phyloP scores from a whole-genome alignment of 768 basidiomycete genomes.

The Pleurotus citrinopileatus region DNA sequence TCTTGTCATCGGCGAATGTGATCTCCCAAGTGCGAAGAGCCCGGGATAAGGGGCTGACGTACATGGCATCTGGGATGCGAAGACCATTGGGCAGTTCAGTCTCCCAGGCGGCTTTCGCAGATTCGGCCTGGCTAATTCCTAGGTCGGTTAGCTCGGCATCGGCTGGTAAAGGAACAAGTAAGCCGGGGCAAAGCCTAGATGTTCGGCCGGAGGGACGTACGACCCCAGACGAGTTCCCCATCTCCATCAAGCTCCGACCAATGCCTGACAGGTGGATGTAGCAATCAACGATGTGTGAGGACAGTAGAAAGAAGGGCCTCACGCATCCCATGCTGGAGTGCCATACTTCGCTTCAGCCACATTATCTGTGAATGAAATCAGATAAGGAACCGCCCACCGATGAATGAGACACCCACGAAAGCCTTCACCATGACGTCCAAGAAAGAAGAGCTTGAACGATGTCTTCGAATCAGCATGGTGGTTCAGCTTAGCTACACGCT shows the following conservation, averaged over 20 bases:
- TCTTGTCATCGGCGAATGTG: constrained; percentile 42
- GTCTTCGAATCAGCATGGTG: constrained; percentile 29
- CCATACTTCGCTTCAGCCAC: constrained; percentile 60
- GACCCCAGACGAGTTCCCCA: constrained; percentile 69
- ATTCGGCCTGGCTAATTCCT: constrained; percentile 55
- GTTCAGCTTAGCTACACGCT: constrained; percentile 46
- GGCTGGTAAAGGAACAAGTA: constrained; percentile 46
- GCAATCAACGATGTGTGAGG: not conserved
- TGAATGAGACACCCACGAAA: constrained; percentile 46
- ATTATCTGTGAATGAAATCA: constrained; percentile 49
- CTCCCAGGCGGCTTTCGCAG: constrained; percentile 44
- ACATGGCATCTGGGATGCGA: constrained; percentile 53
- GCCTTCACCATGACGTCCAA: constrained; percentile 73
- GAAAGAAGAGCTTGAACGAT: constrained; percentile 61
- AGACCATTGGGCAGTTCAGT: constrained; percentile 40
- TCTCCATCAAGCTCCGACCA: constrained; percentile 67
- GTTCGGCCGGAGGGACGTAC: constrained; percentile 35
- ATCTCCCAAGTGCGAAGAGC: constrained; percentile 55
- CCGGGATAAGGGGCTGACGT: constrained; percentile 62
- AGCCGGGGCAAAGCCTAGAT: not conserved
- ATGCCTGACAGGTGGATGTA: constrained; percentile 34
- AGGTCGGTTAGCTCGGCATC: constrained; percentile 61
- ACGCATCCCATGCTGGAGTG: constrained; percentile 59
- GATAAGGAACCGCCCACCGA: not conserved
- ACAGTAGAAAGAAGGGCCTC: constrained; percentile 18